Evolutionary conservation across 306 rosid species (phyloP).

Genomic region (Vigna reflexopilosa): DNA sequence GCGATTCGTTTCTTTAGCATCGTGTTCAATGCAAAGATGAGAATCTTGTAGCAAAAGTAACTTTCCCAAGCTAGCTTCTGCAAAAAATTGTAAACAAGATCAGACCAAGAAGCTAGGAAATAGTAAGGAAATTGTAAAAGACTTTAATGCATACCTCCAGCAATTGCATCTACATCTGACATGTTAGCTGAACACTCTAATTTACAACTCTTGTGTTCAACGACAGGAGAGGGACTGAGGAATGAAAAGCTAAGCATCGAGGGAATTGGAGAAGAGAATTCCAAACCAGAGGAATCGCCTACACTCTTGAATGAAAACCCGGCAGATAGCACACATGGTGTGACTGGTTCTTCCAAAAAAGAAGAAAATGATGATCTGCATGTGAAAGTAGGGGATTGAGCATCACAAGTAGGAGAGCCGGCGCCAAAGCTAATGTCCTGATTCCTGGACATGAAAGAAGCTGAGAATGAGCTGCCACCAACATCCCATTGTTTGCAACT

Average conservation of each 20-base stretch:
- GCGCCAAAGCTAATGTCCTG: constrained; percentile 81
- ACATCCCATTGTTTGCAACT: constrained; percentile 53
- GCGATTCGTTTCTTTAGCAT: constrained; percentile 43
- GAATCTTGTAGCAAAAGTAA: constrained; percentile 61
- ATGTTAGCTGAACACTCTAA: constrained; percentile 56
- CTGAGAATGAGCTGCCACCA: constrained; percentile 62
- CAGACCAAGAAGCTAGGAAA: constrained; percentile 13
- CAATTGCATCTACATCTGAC: constrained; percentile 51
- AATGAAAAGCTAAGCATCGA: constrained; percentile 87
- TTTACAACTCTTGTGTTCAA: constrained; percentile 59
- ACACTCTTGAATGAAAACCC: constrained; percentile 68
- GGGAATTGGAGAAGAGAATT: constrained; percentile 60
- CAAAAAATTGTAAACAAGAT: constrained; percentile 36
- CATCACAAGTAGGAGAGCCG: constrained; percentile 64
- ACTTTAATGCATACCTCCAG: constrained; percentile 55
- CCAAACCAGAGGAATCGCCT: constrained; percentile 53
- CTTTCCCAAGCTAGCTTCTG: constrained; percentile 65
- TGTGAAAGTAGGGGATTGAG: constrained; percentile 71
- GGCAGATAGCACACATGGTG: constrained; percentile 63
- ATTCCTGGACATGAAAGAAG: constrained; percentile 74
- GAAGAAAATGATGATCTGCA: constrained; percentile 88
- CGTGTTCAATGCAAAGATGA: constrained; percentile 49
- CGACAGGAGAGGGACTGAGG: constrained; percentile 61
- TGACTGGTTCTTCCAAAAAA: constrained; percentile 57
- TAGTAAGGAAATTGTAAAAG: background rate